phyloP scores from a whole-genome alignment of 108 stramenopile genomes.

The Fistulifera solaris region DNA sequence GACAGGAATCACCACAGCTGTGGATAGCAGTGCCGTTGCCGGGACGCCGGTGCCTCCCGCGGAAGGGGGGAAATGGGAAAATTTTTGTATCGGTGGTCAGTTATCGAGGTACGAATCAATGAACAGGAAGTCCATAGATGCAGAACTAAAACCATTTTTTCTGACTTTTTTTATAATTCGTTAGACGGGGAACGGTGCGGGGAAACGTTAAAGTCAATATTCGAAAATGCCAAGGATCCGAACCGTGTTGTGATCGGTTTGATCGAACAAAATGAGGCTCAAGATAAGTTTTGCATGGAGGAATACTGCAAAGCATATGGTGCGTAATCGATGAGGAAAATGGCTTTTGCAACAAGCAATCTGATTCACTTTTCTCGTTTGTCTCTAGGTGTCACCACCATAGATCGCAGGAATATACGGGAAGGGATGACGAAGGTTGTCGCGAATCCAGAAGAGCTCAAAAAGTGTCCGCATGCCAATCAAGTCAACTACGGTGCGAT shows the following conservation, averaged over 20 bases:
- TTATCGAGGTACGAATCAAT: constrained; percentile 43
- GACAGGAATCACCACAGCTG: no score
- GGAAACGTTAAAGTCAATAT: constrained; percentile 51
- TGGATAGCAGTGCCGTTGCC: no score
- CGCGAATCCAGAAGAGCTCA: constrained; percentile 8
- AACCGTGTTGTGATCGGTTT: constrained; percentile 65
- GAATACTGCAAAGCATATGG: constrained; percentile 28
- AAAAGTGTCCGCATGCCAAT: constrained; percentile 30
- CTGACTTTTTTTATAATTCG: not conserved
- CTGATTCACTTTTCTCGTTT: not conserved
- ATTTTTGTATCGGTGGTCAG: constrained; percentile 73
- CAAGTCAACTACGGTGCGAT: constrained; percentile 58
- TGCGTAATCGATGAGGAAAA: not conserved
- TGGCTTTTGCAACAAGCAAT: not conserved
- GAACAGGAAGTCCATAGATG: not conserved
- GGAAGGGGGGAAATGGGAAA: constrained; percentile 27
- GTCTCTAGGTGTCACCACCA: constrained; percentile 14
- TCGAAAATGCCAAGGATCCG: constrained; percentile 59
- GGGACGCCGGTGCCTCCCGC: no score
- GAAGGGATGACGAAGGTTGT: constrained; percentile 27
- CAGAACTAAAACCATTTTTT: not conserved
- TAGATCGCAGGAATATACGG: constrained; percentile 15
- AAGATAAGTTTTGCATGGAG: constrained; percentile 35
- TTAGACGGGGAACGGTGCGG: constrained; percentile 67
- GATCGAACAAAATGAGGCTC: constrained; percentile 62